Conservation (phyloP, 208 protist genomes). For the Trichomonas vaginalis region DNA sequence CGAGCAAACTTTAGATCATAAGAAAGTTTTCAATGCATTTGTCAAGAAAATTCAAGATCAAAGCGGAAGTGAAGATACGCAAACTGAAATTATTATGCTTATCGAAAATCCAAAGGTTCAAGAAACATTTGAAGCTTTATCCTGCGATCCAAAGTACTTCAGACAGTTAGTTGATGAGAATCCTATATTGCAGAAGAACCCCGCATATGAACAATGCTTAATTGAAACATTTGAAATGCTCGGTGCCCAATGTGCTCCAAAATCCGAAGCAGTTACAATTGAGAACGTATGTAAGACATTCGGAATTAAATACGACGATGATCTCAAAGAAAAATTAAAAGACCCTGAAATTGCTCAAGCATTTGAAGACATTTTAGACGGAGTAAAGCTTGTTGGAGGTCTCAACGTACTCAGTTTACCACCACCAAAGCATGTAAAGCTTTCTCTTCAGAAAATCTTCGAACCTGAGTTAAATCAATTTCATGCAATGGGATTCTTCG, state of each 20-base stretch:
- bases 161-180: neutral
- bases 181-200: neutral
- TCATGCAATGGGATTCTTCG: neutral
- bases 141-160: neutral
- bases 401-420: neutral
- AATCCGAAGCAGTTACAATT: neutral
- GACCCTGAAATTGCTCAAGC: neutral
- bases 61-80: neutral
- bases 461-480: neutral
- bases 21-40: neutral
- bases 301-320: neutral
- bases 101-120: neutral
- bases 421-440: neutral
- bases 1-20: neutral
- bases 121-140: neutral
- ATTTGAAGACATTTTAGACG: neutral
- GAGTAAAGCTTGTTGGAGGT: neutral
- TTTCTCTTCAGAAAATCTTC: neutral
- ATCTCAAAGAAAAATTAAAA: neutral
- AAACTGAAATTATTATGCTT: neutral
- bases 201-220: neutral
- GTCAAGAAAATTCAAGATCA: neutral
- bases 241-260: neutral
- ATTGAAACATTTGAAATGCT: neutral
- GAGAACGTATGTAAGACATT: neutral